Conservation (phyloP, 1,284 basidiomycete genomes). For the Rhodotorula sp. region DNA sequence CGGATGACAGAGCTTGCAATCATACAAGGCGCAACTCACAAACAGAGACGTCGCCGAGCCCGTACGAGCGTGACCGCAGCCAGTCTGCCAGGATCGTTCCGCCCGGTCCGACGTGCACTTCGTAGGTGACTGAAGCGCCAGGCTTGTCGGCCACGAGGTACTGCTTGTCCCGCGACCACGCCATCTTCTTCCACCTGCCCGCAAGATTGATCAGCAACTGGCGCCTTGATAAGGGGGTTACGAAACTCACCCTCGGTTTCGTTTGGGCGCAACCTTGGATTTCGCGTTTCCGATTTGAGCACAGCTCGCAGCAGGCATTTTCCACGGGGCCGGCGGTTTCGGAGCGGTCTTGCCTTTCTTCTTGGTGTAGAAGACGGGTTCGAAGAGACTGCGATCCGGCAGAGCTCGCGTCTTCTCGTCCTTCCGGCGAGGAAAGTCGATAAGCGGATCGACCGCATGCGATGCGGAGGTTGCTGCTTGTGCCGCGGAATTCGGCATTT, state of each 20-base stretch:
- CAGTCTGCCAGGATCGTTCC: slow-evolving; percentile 33
- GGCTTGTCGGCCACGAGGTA: slow-evolving; percentile 33
- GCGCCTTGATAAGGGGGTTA: neutral
- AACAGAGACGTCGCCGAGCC: slow-evolving; percentile 36
- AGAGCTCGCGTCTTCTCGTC: slow-evolving; percentile 15
- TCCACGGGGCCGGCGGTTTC: slow-evolving; percentile 2
- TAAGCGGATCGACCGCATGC: slow-evolving; percentile 14
- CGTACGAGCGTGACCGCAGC: slow-evolving; percentile 35
- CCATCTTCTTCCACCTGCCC: slow-evolving; percentile 29
- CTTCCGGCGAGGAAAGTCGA: slow-evolving; percentile 14
- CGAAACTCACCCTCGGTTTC: slow-evolving; percentile 17
- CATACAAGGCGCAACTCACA: slow-evolving; percentile 12
- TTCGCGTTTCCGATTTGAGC: slow-evolving; percentile 31
- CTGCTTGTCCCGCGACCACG: slow-evolving; percentile 37
- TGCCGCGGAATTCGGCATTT: neutral
- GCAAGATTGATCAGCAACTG: neutral
- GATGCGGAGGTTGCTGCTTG: too few species aligned
- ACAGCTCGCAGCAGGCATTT: slow-evolving; percentile 16
- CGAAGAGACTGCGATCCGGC: slow-evolving; percentile 26
- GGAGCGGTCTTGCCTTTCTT: neutral
- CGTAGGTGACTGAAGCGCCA: slow-evolving; percentile 32
- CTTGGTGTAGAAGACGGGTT: slow-evolving; percentile 14
- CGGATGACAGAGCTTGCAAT: neutral
- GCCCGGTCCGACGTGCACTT: slow-evolving; percentile 26
- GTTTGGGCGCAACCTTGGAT: slow-evolving; percentile 9